Base-by-base conservation (phyloP, 1,284 basidiomycete species). In the Fomitopsis betulina region DNA sequence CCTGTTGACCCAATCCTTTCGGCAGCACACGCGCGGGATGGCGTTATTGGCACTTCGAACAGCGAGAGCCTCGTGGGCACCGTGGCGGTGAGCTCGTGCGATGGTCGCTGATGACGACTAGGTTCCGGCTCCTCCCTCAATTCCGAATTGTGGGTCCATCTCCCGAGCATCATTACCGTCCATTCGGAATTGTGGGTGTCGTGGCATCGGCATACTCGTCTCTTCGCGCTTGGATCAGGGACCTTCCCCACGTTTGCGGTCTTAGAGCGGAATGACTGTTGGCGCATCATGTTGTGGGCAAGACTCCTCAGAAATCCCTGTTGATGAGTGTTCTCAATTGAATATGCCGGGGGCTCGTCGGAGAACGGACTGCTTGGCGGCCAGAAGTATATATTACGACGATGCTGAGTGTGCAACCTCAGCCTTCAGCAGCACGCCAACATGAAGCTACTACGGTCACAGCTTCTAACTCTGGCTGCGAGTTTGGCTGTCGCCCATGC, bases 141-240 rank as follows among this genome's bases (percentile, higher is more conserved):
- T 47, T 47, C 45, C 45, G 45, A 47, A 47, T 47, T 47, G 45
- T 47, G 9, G 45, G 45, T 47, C 45, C 45, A 23, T 6, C 25
- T 30, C 25, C 45, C 45, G 45, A 47, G 25, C 25, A 17, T 15
- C 17, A 25, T 47, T 21, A 10, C 45, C 45, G 49, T 23, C 32
- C 7, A 35, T 51, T 51, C 49, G 49, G 49, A 51, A 51, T 51
- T n/a, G 19, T 51, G 32, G 49, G 49, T 51, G 49, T 51, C 19
- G 25, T 51, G 49, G 35, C 32, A 30, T 15, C 27, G 47, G 47
- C 19, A 15, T 5, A 17, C 45, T 19, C 13, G 27, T 32, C n/a
- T 5, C n/a, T 32, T 21, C 21, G 12, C 25, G 47, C 21, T 5
- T 12, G n/a, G 21, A 51, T n/a, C 32, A 32, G 30, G 32, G n/a